Evolutionary conservation across 192 early-diverging fungal species (phyloP).

Genomic region (Rhizoclosmatium globosum): DNA sequence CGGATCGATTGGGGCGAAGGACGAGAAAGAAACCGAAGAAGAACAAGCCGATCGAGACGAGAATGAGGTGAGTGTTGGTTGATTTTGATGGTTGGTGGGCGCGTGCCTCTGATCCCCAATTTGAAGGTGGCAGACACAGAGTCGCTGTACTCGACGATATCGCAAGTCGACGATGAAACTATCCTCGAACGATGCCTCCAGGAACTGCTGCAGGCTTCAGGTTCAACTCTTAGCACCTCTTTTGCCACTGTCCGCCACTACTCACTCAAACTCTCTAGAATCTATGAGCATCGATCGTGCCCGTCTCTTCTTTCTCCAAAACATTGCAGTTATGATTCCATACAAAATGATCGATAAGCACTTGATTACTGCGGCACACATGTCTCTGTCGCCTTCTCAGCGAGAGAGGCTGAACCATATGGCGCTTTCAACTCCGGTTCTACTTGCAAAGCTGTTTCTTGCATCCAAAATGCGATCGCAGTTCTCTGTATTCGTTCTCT

Average conservation of each 20-base stretch:
- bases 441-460: not conserved
- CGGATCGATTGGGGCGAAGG: no score
- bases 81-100: no score
- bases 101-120: no score
- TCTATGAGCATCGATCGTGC: slow-evolving; percentile 6
- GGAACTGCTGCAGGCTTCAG: slow-evolving; percentile 1
- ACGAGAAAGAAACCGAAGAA: no score
- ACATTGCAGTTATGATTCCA: not conserved
- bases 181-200: slow-evolving; percentile 1
- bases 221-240: not conserved
- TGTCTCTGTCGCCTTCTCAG: not conserved
- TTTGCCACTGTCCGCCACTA: not conserved
- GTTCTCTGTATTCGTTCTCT: slow-evolving; percentile 2
- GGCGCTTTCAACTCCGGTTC: slow-evolving; percentile 1
- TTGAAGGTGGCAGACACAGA: not conserved
- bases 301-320: not conserved
- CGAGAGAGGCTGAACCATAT: not conserved
- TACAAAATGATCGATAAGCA: slow-evolving; percentile 13
- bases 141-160: not conserved
- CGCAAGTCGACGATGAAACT: not conserved
- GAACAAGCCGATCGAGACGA: no score
- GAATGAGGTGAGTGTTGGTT: no score
- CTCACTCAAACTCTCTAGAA: not conserved
- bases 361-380: not conserved
- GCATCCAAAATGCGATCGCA: slow-evolving; percentile 1